Conservation (phyloP, 2,329 filamentous ascomycete genomes). For the Eutypella sp. region DNA sequence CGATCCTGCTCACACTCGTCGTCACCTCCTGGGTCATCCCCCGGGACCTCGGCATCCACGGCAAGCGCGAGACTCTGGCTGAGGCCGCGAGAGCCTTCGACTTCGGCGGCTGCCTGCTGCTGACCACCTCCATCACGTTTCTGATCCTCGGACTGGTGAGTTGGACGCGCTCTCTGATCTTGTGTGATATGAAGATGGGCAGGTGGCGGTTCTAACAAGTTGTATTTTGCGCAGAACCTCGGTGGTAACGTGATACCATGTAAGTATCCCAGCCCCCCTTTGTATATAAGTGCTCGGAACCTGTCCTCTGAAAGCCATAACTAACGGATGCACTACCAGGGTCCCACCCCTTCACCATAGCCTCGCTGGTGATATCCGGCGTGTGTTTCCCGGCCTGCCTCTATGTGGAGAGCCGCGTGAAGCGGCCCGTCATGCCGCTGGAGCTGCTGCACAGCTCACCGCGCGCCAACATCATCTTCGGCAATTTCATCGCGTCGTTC, state of each 20-base stretch:
- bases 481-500: slow-evolving; percentile 48
- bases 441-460: slow-evolving; percentile 45
- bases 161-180: too few species aligned
- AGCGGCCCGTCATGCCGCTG: slow-evolving; percentile 57
- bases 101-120: slow-evolving; percentile 46
- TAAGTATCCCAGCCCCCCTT: too few species aligned
- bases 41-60: slow-evolving; percentile 44
- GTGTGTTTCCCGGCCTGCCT: slow-evolving; percentile 47
- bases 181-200: too few species aligned
- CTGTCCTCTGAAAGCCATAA: too few species aligned
- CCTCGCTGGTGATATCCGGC: slow-evolving; percentile 43
- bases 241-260: slow-evolving; percentile 61
- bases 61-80: slow-evolving; percentile 37
- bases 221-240: slow-evolving; percentile 40
- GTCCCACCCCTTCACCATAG: slow-evolving; percentile 54
- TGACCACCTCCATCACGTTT: slow-evolving; percentile 50
- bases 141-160: slow-evolving; percentile 54
- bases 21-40: slow-evolving; percentile 47
- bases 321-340: slow-evolving; percentile 26
- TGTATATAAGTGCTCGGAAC: too few species aligned
- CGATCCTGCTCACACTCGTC: slow-evolving; percentile 40
- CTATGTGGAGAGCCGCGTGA: slow-evolving; percentile 44
- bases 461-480: slow-evolving; percentile 52
- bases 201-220: too few species aligned
- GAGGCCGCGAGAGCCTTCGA: slow-evolving; percentile 54